Evolutionary conservation across 2,329 filamentous ascomycete genomes (phyloP).

Genomic region (Epichloe brachyelytri): DNA sequence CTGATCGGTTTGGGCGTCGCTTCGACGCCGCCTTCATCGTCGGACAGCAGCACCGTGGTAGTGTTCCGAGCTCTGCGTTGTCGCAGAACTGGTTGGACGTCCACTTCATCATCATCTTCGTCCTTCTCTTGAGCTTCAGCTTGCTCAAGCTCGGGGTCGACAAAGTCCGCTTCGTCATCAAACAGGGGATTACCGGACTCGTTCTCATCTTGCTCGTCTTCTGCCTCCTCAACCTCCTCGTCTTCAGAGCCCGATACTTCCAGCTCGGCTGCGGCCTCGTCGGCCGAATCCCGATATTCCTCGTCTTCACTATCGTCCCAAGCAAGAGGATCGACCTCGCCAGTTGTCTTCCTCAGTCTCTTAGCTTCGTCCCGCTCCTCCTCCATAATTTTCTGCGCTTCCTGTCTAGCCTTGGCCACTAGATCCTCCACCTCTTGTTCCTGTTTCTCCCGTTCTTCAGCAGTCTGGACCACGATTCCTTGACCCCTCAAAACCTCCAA

Average conservation of each 20-base stretch:
- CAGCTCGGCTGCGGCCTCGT: conserved; percentile 25
- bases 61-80: conserved; percentile 38
- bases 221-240: conserved; percentile 20
- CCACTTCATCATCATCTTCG: conserved; percentile 22
- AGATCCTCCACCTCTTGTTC: conserved; percentile 78
- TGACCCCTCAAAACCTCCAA: conserved; percentile 65
- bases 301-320: conserved; percentile 47
- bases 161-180: conserved; percentile 28
- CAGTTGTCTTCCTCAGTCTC: conserved; percentile 39
- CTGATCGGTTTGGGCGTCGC: conserved; percentile 37
- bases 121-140: conserved; percentile 20
- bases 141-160: conserved; percentile 12
- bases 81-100: conserved; percentile 27
- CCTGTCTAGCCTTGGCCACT: conserved; percentile 68
- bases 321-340: conserved; percentile 35
- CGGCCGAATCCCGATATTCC: conserved; percentile 29
- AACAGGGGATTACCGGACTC: conserved; percentile 17
- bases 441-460: conserved; percentile 74
- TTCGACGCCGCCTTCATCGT: conserved; percentile 38
- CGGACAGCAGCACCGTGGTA: conserved; percentile 43
- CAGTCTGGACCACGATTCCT: conserved; percentile 70
- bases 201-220: conserved; percentile 21
- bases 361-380: conserved; percentile 64
- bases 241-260: conserved; percentile 34
- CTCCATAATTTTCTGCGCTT: conserved; percentile 62